phyloP scores from a whole-genome alignment of 2,329 filamentous ascomycete genomes.

The Whalleya microplaca region DNA sequence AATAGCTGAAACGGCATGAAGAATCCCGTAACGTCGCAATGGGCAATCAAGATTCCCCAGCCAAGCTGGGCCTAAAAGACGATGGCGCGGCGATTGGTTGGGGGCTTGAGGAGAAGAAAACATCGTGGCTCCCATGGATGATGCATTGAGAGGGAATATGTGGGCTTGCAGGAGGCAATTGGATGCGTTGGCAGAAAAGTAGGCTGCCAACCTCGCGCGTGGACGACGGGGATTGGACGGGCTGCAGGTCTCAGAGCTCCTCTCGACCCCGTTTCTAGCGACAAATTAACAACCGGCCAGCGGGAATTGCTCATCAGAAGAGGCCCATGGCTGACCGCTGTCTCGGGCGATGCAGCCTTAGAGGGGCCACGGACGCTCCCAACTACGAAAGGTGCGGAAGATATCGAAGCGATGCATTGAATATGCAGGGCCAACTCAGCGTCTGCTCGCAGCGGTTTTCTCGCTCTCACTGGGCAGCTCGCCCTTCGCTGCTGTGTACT shows the following conservation, averaged over 20 bases:
- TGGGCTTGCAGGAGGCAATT: constrained; percentile 29
- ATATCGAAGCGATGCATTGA: constrained; percentile 29
- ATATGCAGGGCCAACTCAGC: constrained; percentile 35
- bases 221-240: constrained; percentile 38
- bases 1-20: constrained; percentile 15
- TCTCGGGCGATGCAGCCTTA: constrained; percentile 26
- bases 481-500: constrained; percentile 7
- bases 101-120: constrained; percentile 3
- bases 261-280: constrained; percentile 12
- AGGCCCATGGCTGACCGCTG: constrained; percentile 22
- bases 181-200: constrained; percentile 31
- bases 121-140: constrained; percentile 12
- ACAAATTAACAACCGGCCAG: constrained; percentile 25
- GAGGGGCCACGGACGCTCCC: background rate
- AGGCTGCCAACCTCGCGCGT: constrained; percentile 30
- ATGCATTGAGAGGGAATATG: constrained; percentile 27
- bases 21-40: constrained; percentile 11
- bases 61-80: constrained; percentile 11
- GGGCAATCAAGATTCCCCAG: constrained; percentile 15
- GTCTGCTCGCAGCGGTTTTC: constrained; percentile 2
- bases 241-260: constrained; percentile 29
- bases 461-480: constrained; percentile 8
- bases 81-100: constrained; percentile 17
- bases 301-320: constrained; percentile 23
- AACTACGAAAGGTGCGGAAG: constrained; percentile 11